Base-by-base conservation (phyloP, 352 stramenopile genomes). In the Phytopythium mirpurense region DNA sequence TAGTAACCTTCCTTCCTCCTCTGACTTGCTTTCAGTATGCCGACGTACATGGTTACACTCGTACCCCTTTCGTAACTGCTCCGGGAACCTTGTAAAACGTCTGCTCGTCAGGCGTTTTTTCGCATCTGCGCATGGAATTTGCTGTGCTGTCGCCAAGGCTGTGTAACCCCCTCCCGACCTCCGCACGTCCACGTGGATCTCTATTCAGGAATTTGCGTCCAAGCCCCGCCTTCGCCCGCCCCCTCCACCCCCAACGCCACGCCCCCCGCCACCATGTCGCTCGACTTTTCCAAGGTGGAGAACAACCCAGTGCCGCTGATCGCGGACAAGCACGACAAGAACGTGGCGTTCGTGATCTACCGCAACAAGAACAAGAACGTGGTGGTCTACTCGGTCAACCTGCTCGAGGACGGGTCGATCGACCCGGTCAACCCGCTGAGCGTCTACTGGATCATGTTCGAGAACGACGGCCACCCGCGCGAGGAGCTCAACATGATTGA, bases 331-430 rank as follows among this genome's bases (percentile, higher is more conserved):
- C 62, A 80, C 65, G 80, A 93, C 65, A 41, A 72, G 23, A 87
- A 95, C 61, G 70, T 84, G 34, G 78, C 74, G 23, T 95, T 95
- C 60, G 78, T 87, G 18, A 74, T 95, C 49, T 89, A 95, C 76
- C 84, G 84, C 69, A 93, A 93, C 75, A 95, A 93, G 78, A 95
- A 95, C 74, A 88, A 88, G 68, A 95, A 95, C 50, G 83, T 93
- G 27, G 84, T 95, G 23, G 79, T 90, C 45, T 95, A 95, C 70
- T 57, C 84, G 18, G 82, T 60, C 51, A 82, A 78, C 56, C 51
- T 90, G 48, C 64, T 71, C 34, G 81, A 67, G 38, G 81, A 93
- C 46, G 84, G 84, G 40, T 65, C 70, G 48, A 62, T 95, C 47
- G 57, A 87, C 59, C 59, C 75, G 11, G 59, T 57, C 35, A 80